Conservation (phyloP, 2,329 filamentous ascomycete species). For the Aspergillus fructus region DNA sequence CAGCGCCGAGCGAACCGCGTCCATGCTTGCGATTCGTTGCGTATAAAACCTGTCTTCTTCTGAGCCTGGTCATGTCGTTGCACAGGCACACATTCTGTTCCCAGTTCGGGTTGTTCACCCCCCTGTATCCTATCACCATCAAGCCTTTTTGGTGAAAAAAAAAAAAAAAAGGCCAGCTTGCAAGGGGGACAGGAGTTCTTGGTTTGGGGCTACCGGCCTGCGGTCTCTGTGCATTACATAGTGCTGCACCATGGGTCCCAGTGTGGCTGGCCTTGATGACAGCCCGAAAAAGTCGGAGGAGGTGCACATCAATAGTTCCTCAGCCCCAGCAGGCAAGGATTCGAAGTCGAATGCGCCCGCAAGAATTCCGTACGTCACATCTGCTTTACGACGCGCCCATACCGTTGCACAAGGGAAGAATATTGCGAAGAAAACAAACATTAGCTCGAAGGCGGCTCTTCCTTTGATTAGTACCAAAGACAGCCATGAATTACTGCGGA, state of each 20-base stretch:
- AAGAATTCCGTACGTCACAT: slow-evolving; percentile 22
- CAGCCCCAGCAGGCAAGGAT: slow-evolving; percentile 13
- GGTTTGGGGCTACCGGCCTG: not conserved
- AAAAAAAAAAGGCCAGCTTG: not conserved
- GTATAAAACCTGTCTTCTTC: slow-evolving; percentile 6
- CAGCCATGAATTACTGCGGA: slow-evolving; percentile 51
- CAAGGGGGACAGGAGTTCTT: slow-evolving; percentile 5
- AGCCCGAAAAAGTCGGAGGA: slow-evolving; percentile 14
- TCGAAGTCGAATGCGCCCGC: slow-evolving; percentile 18
- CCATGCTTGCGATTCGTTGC: slow-evolving; percentile 10
- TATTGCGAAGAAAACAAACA: slow-evolving; percentile 26
- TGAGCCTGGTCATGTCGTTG: slow-evolving; percentile 31
- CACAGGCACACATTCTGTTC: slow-evolving; percentile 26
- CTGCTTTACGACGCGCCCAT: slow-evolving; percentile 37
- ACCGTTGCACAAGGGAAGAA: slow-evolving; percentile 38
- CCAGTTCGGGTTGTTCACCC: slow-evolving; percentile 25
- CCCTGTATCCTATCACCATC: slow-evolving; percentile 17
- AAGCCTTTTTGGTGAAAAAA: slow-evolving; percentile 3
- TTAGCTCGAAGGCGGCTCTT: slow-evolving; percentile 31
- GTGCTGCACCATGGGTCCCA: slow-evolving; percentile 7
- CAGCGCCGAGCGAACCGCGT: slow-evolving; percentile 8
- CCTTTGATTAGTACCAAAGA: slow-evolving; percentile 48
- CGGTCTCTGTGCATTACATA: slow-evolving; percentile 3
- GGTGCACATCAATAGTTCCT: slow-evolving; percentile 7
- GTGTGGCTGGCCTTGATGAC: slow-evolving; percentile 1